These are phyloP conservation scores for Thermochaetoides thermophila DNA, from an alignment of 495 filamentous ascomycete species.

Conservation along the genomic window DNA sequence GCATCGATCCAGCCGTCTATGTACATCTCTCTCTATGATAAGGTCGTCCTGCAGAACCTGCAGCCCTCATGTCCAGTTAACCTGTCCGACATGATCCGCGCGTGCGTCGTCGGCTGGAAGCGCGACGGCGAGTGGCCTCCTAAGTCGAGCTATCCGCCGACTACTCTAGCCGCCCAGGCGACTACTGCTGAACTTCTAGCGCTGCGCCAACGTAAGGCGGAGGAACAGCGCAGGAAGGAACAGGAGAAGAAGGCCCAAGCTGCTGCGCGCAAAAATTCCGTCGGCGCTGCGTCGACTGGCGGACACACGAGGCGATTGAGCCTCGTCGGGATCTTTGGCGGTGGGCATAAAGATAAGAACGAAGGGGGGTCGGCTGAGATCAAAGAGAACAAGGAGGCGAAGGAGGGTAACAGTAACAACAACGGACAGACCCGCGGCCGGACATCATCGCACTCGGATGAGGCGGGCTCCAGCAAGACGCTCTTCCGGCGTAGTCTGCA, in stretches of 20 bases:
- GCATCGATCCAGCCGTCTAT: constrained; percentile 52
- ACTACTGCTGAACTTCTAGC: constrained; percentile 18
- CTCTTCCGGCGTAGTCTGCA: constrained; percentile 26
- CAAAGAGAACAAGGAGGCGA: background rate
- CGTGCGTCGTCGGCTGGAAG: constrained; percentile 86
- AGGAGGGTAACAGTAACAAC: constrained; percentile 6
- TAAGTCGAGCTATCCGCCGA: constrained; percentile 28
- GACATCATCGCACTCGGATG: constrained; percentile 24
- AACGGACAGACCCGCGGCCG: constrained; percentile 1
- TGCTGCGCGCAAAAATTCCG: background rate
- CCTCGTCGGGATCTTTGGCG: constrained; percentile 14
- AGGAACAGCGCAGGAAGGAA: constrained; percentile 3
- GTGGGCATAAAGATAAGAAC: background rate
- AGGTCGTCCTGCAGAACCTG: constrained; percentile 61
- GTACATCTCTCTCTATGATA: constrained; percentile 77
- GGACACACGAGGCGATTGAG: constrained; percentile 14
- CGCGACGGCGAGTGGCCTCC: constrained; percentile 91
- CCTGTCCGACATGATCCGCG: constrained; percentile 60
- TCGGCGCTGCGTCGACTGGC: constrained; percentile 1
- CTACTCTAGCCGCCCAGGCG: constrained; percentile 11
- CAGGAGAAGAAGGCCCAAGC: constrained; percentile 5
- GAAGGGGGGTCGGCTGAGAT: background rate
- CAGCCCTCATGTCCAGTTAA: constrained; percentile 80
- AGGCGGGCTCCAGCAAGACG: constrained; percentile 21
- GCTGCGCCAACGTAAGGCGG: constrained; percentile 20